phyloP scores from a whole-genome alignment of 1,284 basidiomycete genomes.

The Testicularia cyperi region DNA sequence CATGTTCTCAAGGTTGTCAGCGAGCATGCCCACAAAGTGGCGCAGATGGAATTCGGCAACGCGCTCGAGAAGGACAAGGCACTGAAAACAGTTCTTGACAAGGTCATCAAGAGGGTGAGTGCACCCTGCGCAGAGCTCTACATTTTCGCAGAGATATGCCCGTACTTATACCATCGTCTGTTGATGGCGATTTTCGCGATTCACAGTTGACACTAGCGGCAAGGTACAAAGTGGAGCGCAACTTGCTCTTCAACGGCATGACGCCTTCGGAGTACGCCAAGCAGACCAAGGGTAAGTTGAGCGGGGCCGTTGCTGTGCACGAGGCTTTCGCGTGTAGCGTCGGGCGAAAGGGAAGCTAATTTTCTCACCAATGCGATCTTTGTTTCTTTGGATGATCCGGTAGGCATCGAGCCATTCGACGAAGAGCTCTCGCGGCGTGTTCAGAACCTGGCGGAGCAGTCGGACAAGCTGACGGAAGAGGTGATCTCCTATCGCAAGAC shows the following conservation, averaged over 20 bases:
- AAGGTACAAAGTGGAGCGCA: conserved; percentile 31
- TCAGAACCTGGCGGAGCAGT: conserved; percentile 25
- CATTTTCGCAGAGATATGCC: no score
- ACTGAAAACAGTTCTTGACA: conserved; percentile 19
- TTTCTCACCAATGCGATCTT: no score
- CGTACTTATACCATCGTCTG: no score
- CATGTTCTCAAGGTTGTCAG: conserved; percentile 19
- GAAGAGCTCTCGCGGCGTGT: conserved; percentile 28
- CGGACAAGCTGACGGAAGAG: conserved; percentile 29
- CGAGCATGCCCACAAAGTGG: conserved; percentile 27
- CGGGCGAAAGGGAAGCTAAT: no score
- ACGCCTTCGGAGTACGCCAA: conserved; percentile 17
- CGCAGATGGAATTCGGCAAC: conserved; percentile 39
- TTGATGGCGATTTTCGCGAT: not conserved
- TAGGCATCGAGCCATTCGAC: conserved; percentile 33
- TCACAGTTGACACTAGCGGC: conserved; percentile 24
- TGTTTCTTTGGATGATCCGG: no score
- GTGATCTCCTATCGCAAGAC: conserved; percentile 30
- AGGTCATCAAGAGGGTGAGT: conserved; percentile 29
- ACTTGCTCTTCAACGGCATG: conserved; percentile 33
- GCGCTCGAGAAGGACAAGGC: conserved; percentile 26
- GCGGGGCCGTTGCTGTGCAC: not conserved
- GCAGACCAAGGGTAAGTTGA: conserved; percentile 29
- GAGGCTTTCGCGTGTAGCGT: no score
- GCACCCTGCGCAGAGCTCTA: no score